Base-by-base conservation (phyloP, 2,329 filamentous ascomycete genomes). In the Aureobasidium leucospermi region DNA sequence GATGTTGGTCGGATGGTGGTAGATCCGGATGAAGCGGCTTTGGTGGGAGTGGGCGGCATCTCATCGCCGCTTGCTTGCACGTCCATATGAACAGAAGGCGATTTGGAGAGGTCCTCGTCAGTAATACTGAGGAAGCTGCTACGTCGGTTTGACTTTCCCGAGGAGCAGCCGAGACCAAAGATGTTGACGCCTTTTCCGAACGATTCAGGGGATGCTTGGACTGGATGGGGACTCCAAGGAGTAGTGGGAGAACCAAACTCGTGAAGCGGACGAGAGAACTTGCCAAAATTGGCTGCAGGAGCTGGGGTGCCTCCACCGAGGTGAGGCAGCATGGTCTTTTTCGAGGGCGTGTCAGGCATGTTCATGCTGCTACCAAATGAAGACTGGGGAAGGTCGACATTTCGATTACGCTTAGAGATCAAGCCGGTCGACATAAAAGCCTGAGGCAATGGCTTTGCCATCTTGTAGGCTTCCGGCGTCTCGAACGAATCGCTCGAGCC, bases 321-420 rank as follows among this genome's bases (percentile, higher is more conserved):
- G 82, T 55, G 88, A 84, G 66, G 88, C 80, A 74, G 92, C 84
- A 60, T 87, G 76, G 88, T 86, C 70, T 94, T 91, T 77, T 97
- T 99, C 75, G 94, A 97, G 1, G 94, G 94, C 1, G 94, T 99
- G 70, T 97, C 94, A 0, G 94, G 93, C 79, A 96, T 92, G 32
- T 83, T 77, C 69, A 87, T 85, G 73, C 80, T 81, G 31, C 75
- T 75, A 28, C 76, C 78, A 39, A 77, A 73, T 57, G 72, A 74
- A 65, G 76, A 74, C 68, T 77, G 74, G 64, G 72, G 82, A 55
- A 90, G 82, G 65, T 96, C 90, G 0, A 86, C 83, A 70, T 78
- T 76, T 60, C 89, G 86, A 68, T 94, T 95, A 73, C 95, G 89
- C 76, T 99, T 99, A 10, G 94, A 96, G 58, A 99, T 87, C 31